Conservation (phyloP, 305 asterid species). For the Solanum hybrid region DNA sequence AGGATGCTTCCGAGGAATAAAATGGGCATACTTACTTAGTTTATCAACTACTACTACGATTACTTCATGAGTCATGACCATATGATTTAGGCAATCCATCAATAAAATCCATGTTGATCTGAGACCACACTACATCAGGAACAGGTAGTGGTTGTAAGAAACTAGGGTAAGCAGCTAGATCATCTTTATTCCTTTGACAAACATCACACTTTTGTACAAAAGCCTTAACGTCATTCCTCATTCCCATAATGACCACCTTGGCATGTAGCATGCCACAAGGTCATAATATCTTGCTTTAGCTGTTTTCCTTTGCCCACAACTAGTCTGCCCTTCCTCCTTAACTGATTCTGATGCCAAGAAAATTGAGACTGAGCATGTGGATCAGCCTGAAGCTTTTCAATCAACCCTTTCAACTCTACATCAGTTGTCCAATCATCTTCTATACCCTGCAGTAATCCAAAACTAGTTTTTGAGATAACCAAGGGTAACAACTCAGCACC, state of each 20-base stretch:
- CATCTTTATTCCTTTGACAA: too few relatives aligned
- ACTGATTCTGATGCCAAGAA: neutral
- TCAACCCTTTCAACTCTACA: neutral
- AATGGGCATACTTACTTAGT: too few relatives aligned
- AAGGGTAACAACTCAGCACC: neutral
- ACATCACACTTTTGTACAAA: neutral
- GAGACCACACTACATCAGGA: too few relatives aligned
- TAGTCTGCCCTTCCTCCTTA: neutral
- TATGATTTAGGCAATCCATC: too few relatives aligned
- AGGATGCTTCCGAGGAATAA: too few relatives aligned
- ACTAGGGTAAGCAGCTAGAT: too few relatives aligned
- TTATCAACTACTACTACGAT: too few relatives aligned
- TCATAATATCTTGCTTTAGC: neutral
- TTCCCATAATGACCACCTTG: neutral
- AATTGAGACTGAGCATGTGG: neutral
- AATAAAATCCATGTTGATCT: too few relatives aligned
- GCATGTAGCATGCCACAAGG: neutral
- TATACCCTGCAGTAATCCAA: neutral
- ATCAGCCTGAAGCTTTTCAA: neutral
- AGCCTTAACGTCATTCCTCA: neutral
- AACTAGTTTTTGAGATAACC: neutral
- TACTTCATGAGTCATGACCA: too few relatives aligned
- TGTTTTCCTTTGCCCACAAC: neutral
- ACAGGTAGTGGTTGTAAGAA: too few relatives aligned
- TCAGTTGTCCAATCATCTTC: neutral